These are phyloP conservation scores for Mycena rosella DNA, from an alignment of 768 basidiomycete genomes.

Conservation along the genomic window DNA sequence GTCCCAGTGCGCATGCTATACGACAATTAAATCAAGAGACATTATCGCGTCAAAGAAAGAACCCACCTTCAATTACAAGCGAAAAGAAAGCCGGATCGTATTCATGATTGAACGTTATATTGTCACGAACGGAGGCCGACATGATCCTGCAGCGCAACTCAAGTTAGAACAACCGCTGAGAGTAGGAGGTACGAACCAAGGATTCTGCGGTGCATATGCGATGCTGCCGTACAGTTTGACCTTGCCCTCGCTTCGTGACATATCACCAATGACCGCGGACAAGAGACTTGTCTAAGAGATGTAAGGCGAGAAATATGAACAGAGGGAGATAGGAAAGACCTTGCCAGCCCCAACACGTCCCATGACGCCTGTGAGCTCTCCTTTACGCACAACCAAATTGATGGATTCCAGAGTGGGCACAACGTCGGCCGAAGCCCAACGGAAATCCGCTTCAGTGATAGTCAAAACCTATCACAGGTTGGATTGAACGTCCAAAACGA, in stretches of 20 bases:
- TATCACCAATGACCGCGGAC: constrained; percentile 89
- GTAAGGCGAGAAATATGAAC: background rate
- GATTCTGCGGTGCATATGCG: constrained; percentile 89
- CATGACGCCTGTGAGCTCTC: constrained; percentile 86
- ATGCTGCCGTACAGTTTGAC: constrained; percentile 77
- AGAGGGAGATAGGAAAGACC: constrained; percentile 50
- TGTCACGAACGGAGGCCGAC: constrained; percentile 88
- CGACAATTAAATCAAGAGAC: background rate
- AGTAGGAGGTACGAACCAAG: constrained; percentile 66
- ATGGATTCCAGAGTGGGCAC: constrained; percentile 84
- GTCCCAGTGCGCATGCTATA: constrained; percentile 85
- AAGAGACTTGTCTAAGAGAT: constrained; percentile 72
- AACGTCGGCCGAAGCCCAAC: constrained; percentile 72
- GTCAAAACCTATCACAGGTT: constrained; percentile 63
- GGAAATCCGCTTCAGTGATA: constrained; percentile 84
- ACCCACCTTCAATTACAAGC: constrained; percentile 80
- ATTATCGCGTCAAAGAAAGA: background rate
- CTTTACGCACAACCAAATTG: constrained; percentile 80
- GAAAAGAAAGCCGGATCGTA: constrained; percentile 91
- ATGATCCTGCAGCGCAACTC: constrained; percentile 70
- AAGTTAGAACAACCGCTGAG: background rate
- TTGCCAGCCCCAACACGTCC: constrained; percentile 95
- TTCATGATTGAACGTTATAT: constrained; percentile 92
- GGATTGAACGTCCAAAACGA: background rate
- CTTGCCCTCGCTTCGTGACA: constrained; percentile 81